phyloP scores from a whole-genome alignment of 2,329 filamentous ascomycete species.

The Aureobasidium vineae region DNA sequence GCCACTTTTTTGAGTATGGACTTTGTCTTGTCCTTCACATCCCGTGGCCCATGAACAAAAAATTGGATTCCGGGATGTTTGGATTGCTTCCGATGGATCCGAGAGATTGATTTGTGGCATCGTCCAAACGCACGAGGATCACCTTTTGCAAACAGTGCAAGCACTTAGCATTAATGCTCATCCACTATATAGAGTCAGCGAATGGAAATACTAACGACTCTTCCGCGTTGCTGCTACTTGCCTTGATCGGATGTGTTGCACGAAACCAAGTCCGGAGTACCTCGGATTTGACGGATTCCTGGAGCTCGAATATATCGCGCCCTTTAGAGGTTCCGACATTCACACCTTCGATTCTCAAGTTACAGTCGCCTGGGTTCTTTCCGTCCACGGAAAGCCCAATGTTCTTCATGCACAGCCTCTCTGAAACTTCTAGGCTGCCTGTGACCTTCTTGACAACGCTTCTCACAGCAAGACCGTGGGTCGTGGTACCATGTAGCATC shows the following conservation, averaged over 20 bases:
- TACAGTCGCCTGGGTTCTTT: not conserved
- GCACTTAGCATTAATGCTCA: not conserved
- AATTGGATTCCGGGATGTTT: not conserved
- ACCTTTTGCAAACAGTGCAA: not conserved
- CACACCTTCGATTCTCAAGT: not conserved
- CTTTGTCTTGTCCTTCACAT: not conserved
- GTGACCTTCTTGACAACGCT: not conserved
- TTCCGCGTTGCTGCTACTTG: not conserved
- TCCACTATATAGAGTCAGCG: not conserved
- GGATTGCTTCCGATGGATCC: not conserved
- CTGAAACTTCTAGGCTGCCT: not conserved
- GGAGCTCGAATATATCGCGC: not conserved
- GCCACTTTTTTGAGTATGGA: not conserved
- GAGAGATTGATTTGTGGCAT: not conserved
- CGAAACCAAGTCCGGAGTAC: not conserved
- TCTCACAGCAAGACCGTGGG: not conserved
- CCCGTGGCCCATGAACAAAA: not conserved
- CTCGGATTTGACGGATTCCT: not conserved
- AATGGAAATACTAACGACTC: not conserved
- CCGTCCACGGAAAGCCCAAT: not conserved
- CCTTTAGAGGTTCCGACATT: not conserved
- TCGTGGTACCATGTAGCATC: not conserved
- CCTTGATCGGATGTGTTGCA: not conserved
- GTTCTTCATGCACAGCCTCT: not conserved
- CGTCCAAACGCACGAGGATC: not conserved